Base-by-base conservation (phyloP, 2,329 filamentous ascomycete species). In the Colletotrichum coccodes region DNA sequence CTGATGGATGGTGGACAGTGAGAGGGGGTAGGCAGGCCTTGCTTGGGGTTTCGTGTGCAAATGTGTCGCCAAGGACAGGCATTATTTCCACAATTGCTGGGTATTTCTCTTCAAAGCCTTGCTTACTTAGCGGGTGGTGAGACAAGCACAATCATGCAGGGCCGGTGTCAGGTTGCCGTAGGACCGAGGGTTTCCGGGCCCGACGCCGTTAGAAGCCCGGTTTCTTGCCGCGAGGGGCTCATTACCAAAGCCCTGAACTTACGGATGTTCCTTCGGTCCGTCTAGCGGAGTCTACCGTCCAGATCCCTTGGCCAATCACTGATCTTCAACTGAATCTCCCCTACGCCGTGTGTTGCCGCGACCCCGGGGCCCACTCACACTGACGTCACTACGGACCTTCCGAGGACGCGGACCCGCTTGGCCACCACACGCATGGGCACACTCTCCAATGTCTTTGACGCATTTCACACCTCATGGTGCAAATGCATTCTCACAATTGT, bases 361-460 rank as follows among this genome's bases (percentile, higher is more conserved):
- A 66, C 23, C 26, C 21, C 3, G 28, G 21, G 12, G 6, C 18
- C 47, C 38, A 59, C 32, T 9, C 6, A 1, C 1, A 1, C 11
- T 68, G 65, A 68, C 65, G 65, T 68, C 65, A 68, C 60, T 65
- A 21, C 60, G 65, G 65, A 34, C 46, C 40, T 46, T 28, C 65
- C 46, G 53, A 34, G 26, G 34, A 26, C 16, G 9, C 5, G 4
- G 4, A 18, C 60, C 65, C 65, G 36, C 64, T 23, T 49, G 34
- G 59, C 42, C 50, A 61, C 58, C 58, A 62, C 42, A 9, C 26
- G 50, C 40, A 21, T 14, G 49, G 34, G 18, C 44, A 21, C 32
- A 38, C 11, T 21, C 40, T 36, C 46, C 59, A 26, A 32, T 18
- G 18, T 53, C 36, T 26, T 42, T 38, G 63, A 38, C 14, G 28